Evolutionary conservation across 2,329 filamentous ascomycete genomes (phyloP), one percentile per base, ranked within the genome.

Genomic region (Penicillium sp.): DNA sequence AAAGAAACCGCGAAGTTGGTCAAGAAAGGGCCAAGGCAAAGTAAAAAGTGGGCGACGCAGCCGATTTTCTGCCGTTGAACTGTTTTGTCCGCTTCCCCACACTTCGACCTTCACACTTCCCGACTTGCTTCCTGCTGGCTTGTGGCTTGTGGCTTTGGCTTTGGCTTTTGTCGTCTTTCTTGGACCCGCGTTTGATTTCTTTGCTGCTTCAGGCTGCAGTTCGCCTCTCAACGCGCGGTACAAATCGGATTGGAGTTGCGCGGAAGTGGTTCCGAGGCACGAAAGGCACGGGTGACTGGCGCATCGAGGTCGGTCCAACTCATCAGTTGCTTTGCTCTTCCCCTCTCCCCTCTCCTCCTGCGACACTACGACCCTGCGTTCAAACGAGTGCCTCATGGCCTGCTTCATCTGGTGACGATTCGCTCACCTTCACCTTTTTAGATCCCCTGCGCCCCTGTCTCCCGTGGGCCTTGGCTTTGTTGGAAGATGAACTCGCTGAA

Each of bases 401-500:
- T 40, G 34, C 39, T 34, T 8, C 15, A 50, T 47, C 46, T 52
- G 50, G 36, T 57, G 52, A 56, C 54, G 49, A 55, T 42, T 55
- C 34, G 51, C 60, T 61, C 49, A 62, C 53, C 39, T 46, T 49
- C 34, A 42, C 20, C 52, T 55, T 45, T 58, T 46, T 62, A 73
- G 68, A 72, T 60, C 65, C 54, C 41, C 64, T 66, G 68, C 64
- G 68, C 65, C 66, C 61, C 61, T 60, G 65, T 64, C 62, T 68
- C 73, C 70, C 69, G 80, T 80, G 78, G 75, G 77, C 70, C 67
- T 61, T 62, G 75, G 77, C 70, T 67, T 61, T 62, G 66, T 69
- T 74, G 75, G 80, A 89, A 82, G 77, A 97, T 97, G 93, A 97
- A 97, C 86, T 96, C 92, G 67, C 81, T 96, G 80, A 96, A 94